phyloP scores from a whole-genome alignment of 176 grass and related monocot species.

The Triticum dicoccoides region DNA sequence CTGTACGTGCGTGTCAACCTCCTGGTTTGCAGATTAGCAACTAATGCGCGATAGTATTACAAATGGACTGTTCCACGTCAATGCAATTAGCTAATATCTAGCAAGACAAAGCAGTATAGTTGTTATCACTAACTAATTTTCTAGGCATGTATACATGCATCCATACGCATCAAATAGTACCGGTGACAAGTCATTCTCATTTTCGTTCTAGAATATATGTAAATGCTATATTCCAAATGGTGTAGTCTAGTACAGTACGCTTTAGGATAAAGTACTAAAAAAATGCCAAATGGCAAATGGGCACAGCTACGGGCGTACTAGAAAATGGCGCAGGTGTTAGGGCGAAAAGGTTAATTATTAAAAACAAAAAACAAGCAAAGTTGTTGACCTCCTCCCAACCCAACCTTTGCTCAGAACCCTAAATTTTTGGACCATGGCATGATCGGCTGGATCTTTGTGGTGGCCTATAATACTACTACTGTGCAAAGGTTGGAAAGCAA shows the following conservation, averaged over 20 bases:
- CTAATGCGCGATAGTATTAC: constrained; percentile 5
- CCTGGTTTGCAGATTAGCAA: constrained; percentile 21
- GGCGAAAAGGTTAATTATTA: neutral
- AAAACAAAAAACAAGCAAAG: neutral
- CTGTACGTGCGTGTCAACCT: constrained; percentile 21
- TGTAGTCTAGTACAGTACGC: neutral
- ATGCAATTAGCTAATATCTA: constrained; percentile 21
- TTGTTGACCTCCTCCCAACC: constrained; percentile 34
- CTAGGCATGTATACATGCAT: neutral
- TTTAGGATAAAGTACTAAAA: neutral
- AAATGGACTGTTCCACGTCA: constrained; percentile 25
- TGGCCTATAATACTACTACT: constrained; percentile 12
- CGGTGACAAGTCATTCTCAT: neutral
- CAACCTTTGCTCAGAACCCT: constrained; percentile 26
- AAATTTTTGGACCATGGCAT: constrained; percentile 1
- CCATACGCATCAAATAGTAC: neutral
- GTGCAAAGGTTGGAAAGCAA: constrained; percentile 30
- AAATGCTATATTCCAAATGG: neutral
- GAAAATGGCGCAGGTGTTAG: neutral
- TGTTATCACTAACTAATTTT: neutral
- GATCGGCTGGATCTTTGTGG: constrained; percentile 35
- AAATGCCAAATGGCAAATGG: neutral
- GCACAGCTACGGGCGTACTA: neutral
- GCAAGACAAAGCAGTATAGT: constrained; percentile 22
- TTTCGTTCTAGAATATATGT: too few relatives aligned